Conservation (phyloP, 2,329 filamentous ascomycete genomes). For the Aspergillus fijiensis region DNA sequence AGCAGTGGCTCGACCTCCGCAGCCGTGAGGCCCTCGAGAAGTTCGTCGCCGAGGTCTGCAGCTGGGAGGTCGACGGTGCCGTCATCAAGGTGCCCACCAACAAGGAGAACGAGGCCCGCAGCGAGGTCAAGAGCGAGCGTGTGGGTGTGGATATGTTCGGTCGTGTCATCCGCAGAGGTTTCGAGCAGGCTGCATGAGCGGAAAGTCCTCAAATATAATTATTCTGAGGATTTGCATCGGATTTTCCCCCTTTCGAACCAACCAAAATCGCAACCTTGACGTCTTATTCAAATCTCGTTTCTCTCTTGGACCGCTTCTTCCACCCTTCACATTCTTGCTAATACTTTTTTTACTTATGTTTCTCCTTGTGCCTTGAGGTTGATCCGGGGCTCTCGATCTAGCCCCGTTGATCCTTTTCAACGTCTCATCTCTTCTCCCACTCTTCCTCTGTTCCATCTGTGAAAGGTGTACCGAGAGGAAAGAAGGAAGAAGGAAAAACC, state of each 20-base stretch:
- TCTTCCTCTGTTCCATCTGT: background rate
- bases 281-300: slow-evolving; percentile 13
- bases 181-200: slow-evolving; percentile 71
- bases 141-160: slow-evolving; percentile 60
- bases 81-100: slow-evolving; percentile 79
- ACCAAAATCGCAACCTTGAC: background rate
- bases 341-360: slow-evolving; percentile 11
- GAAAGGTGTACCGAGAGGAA: background rate
- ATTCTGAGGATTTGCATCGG: background rate
- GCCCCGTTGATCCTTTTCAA: background rate
- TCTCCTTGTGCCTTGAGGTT: slow-evolving; percentile 10
- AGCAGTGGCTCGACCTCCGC: slow-evolving; percentile 71
- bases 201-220: background rate
- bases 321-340: background rate
- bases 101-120: slow-evolving; percentile 96
- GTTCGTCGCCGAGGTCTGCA: slow-evolving; percentile 81
- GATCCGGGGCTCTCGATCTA: background rate
- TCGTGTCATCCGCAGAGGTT: slow-evolving; percentile 75
- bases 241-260: background rate
- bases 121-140: slow-evolving; percentile 90
- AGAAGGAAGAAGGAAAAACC: slow-evolving; percentile 7
- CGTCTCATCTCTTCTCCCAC: slow-evolving; percentile 12
- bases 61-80: slow-evolving; percentile 71
- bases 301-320: background rate
- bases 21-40: slow-evolving; percentile 67